A percentile compares a stretch with the other conserved stretches of the same genome.
Conservation (phyloP, 2,329 filamentous ascomycete species). For the Cercospora canescens region DNA sequence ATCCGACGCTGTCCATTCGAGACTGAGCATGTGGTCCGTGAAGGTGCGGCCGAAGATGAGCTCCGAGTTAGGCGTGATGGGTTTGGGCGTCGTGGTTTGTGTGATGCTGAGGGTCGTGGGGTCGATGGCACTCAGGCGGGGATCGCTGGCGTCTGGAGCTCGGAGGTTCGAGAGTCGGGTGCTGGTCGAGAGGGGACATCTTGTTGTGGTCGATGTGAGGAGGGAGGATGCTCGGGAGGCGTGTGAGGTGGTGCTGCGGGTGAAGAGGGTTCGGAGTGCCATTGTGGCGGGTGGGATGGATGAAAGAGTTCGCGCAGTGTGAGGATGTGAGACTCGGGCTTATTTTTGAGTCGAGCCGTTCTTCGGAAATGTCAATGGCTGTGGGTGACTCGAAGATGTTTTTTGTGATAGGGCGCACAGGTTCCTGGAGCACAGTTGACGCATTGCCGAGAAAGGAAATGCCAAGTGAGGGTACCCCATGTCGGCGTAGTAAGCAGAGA, state of each 20-base stretch:
- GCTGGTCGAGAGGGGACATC: neutral
- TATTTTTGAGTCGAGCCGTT: neutral
- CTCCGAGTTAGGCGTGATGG: conserved; percentile 71
- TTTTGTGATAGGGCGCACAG: neutral
- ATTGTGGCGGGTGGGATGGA: conserved; percentile 4
- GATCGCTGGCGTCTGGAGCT: conserved; percentile 47
- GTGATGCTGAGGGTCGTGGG: conserved; percentile 72
- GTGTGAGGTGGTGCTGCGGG: conserved; percentile 5
- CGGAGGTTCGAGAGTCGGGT: conserved; percentile 41
- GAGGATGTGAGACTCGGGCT: neutral
- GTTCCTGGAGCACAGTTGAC: neutral
- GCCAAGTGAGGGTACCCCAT: neutral
- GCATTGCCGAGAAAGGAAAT: neutral
- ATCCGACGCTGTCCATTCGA: conserved; percentile 84
- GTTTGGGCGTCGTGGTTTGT: conserved; percentile 73
- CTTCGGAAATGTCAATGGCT: neutral
- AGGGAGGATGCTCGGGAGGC: neutral
- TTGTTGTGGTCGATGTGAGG: neutral
- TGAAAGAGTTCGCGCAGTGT: neutral
- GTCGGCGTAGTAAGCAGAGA: neutral
- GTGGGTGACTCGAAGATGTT: neutral
- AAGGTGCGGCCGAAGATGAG: conserved; percentile 90
- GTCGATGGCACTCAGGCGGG: conserved; percentile 69
- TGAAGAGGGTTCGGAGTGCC: conserved; percentile 23
- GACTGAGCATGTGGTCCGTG: conserved; percentile 95